A percentile compares a stretch with the other conserved stretches of the same genome.
Evolutionary conservation across 371 early-diverging fungal genomes (phyloP).

Genomic region (Mortierella sp.): DNA sequence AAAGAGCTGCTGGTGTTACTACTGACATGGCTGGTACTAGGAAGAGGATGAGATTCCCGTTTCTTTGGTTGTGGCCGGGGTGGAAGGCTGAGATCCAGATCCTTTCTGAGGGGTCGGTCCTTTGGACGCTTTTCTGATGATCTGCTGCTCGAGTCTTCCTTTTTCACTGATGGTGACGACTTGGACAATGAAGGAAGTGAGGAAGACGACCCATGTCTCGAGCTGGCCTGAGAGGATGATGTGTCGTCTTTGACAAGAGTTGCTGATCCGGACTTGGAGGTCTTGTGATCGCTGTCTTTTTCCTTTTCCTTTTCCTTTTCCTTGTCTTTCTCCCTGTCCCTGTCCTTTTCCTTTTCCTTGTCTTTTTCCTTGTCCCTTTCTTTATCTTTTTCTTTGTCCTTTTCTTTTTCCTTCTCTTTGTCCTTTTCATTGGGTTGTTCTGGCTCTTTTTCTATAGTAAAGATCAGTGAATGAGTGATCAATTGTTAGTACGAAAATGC

Average conservation of each 20-base stretch:
- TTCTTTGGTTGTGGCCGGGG: conserved; percentile 29
- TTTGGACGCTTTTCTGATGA: conserved; percentile 5
- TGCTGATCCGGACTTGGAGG: conserved; percentile 5
- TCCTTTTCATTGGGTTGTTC: too few relatives aligned
- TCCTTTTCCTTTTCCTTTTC: too few relatives aligned
- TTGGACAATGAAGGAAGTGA: conserved; percentile 10
- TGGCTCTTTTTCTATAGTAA: too few relatives aligned
- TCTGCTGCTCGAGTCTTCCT: conserved; percentile 5
- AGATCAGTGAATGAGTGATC: too few relatives aligned
- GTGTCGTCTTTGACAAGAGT: conserved; percentile 4
- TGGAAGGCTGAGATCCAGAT: conserved; percentile 14
- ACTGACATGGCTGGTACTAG: neutral
- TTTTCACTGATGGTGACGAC: conserved; percentile 2
- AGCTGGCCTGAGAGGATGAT: neutral
- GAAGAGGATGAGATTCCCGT: neutral
- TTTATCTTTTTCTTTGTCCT: too few relatives aligned
- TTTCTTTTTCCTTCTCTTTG: too few relatives aligned
- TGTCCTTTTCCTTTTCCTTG: conserved; percentile 25
- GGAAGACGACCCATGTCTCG: conserved; percentile 4
- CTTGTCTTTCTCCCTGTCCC: conserved; percentile 7
- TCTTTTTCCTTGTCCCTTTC: too few relatives aligned
- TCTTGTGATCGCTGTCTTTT: too few relatives aligned
- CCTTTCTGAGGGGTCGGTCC: conserved; percentile 8
- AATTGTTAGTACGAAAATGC: too few relatives aligned
- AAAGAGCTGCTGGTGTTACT: neutral